Evolutionary conservation across 352 stramenopile species (phyloP).

Genomic region (Phytophthora pluvialis): DNA sequence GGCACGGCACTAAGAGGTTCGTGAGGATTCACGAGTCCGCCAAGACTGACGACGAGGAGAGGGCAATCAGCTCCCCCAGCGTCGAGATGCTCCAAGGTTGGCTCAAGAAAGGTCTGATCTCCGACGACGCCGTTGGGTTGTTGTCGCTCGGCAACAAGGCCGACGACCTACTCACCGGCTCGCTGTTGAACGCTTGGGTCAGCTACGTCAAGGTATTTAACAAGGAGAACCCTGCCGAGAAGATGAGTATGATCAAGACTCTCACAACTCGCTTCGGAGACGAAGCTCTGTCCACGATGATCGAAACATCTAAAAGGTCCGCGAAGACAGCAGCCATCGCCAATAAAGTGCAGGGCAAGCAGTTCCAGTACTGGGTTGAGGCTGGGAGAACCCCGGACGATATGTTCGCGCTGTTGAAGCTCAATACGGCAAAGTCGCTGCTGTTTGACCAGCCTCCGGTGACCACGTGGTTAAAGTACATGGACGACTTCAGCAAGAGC

Average conservation of each 20-base stretch:
- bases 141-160: constrained; percentile 8
- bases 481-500: background rate
- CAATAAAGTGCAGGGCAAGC: constrained; percentile 7
- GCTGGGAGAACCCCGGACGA: constrained; percentile 8
- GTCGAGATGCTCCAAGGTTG: constrained; percentile 6
- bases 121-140: constrained; percentile 1
- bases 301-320: constrained; percentile 15
- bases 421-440: constrained; percentile 7
- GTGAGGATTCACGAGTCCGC: background rate
- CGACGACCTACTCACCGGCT: constrained; percentile 6
- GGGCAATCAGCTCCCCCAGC: constrained; percentile 4
- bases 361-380: constrained; percentile 3
- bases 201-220: constrained; percentile 22
- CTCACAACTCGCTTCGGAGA: constrained; percentile 18
- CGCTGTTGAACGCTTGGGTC: constrained; percentile 11
- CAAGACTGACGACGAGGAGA: constrained; percentile 8
- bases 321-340: background rate
- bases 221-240: constrained; percentile 8
- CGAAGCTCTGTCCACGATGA: constrained; percentile 12
- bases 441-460: constrained; percentile 7
- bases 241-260: constrained; percentile 5
- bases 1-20: constrained; percentile 1
- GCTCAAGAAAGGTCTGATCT: constrained; percentile 13
- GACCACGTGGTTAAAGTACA: constrained; percentile 5
- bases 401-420: constrained; percentile 3